phyloP scores from a whole-genome alignment of 1,284 basidiomycete species.

The Neolentinus lepideus region DNA sequence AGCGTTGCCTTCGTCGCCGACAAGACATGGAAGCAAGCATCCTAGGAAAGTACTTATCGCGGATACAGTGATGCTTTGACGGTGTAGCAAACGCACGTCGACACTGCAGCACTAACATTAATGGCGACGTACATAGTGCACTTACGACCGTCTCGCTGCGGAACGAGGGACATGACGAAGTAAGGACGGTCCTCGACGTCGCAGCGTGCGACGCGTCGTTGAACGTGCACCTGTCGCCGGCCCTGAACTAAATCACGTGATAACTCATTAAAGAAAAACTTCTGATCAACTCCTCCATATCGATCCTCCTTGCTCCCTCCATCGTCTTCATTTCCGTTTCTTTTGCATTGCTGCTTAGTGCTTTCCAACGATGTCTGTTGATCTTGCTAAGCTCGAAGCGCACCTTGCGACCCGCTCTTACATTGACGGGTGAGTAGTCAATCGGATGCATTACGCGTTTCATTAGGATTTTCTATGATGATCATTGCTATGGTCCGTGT shows the following conservation, averaged over 20 bases:
- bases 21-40: too few relatives aligned
- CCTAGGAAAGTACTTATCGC: too few relatives aligned
- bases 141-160: too few relatives aligned
- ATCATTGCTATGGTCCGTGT: constrained; percentile 96
- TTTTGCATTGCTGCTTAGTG: not conserved
- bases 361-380: constrained; percentile 49
- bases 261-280: not conserved
- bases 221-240: not conserved
- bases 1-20: too few relatives aligned
- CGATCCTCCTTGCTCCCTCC: not conserved
- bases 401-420: constrained; percentile 86
- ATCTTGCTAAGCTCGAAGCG: constrained; percentile 74
- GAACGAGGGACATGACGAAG: not conserved
- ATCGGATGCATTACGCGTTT: constrained; percentile 2
- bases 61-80: too few relatives aligned
- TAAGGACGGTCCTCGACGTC: not conserved
- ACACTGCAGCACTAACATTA: too few relatives aligned
- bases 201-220: not conserved
- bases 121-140: too few relatives aligned
- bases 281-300: not conserved
- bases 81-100: too few relatives aligned
- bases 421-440: constrained; percentile 78
- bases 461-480: constrained; percentile 48
- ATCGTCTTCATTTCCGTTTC: not conserved
- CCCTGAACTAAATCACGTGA: not conserved